Base-by-base conservation (phyloP, 202 grass and related monocot genomes). In the Thinopyrum obtusiflorum region DNA sequence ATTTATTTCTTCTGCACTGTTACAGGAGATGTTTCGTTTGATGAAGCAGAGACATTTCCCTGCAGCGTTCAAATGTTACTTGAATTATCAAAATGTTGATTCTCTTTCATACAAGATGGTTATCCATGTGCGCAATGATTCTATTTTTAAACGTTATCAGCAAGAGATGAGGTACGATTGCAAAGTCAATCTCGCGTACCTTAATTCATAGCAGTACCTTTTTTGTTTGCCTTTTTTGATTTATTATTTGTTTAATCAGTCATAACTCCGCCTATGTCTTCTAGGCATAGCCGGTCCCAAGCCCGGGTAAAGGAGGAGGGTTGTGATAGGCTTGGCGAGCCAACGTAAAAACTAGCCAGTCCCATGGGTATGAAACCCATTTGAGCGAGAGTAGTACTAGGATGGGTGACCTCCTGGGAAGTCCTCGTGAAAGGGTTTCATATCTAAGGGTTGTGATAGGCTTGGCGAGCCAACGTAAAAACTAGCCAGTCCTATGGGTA, bases 31-130 rank as follows among this genome's bases (percentile, higher is more conserved):
- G 90, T 89, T 95, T 42, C 84, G 84, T 33, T 70, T 98, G 84
- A 98, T 98, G 80, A 91, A 86, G 80, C 86, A 95, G 86, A 90
- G 91, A 64, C 73, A 90, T 82, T 95, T 98, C 9, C 46, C 44
- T 53, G 91, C 84, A 77, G 89, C 91, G 68, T 90, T 98, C 80
- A 98, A 98, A 87, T 95, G 89, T 80, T 95, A 98, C 82, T n/a
- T n/a, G n/a, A n/a, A n/a, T n/a, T n/a, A n/a, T n/a, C 96, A 92
- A 65, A 98, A 92, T 92, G 77, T 94, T 60, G 76, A 88, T 82
- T 89, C 84, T 31, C 42, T 92, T 40, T 92, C 96, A 60, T 98
- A 91, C 86, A 98, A 94, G 85, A 98, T 98, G 93, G 91, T 94
- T 89, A 89, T 95, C 42, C 96, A 95, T 85, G 93, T 98, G 51